Percentiles rank a stretch among this genome's conserved stretches.
Evolutionary conservation across 495 filamentous ascomycete genomes (phyloP).

Genomic region (Amorphotheca resinae): DNA sequence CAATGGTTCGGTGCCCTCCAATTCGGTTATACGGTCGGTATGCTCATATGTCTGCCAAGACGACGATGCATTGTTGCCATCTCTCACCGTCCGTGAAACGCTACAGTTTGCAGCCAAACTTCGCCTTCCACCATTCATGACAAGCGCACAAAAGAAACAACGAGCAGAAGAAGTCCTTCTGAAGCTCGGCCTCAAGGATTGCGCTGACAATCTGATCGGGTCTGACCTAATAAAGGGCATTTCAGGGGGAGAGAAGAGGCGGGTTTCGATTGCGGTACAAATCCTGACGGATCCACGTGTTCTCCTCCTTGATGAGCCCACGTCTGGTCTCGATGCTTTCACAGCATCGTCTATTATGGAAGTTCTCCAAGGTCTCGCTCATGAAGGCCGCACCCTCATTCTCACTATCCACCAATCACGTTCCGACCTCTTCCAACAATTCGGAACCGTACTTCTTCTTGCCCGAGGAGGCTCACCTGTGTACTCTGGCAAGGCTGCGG

Average conservation of each 20-base stretch:
- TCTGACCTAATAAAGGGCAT: slow-evolving; percentile 62
- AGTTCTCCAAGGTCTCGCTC: slow-evolving; percentile 51
- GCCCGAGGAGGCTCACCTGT: slow-evolving; percentile 53
- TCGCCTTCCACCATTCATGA: slow-evolving; percentile 55
- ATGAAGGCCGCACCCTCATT: slow-evolving; percentile 61
- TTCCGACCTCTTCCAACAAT: slow-evolving; percentile 56
- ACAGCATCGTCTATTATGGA: slow-evolving; percentile 64
- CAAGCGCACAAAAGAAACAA: slow-evolving; percentile 45
- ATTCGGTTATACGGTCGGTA: slow-evolving; percentile 51
- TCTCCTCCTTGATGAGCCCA: slow-evolving; percentile 61
- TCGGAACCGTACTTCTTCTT: slow-evolving; percentile 57
- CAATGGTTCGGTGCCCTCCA: slow-evolving; percentile 52
- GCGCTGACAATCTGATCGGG: slow-evolving; percentile 61
- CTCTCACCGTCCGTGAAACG: slow-evolving; percentile 63
- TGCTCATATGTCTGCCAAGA: slow-evolving; percentile 68
- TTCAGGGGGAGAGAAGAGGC: slow-evolving; percentile 62
- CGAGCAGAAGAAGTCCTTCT: slow-evolving; percentile 57
- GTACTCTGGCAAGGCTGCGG: slow-evolving; percentile 49
- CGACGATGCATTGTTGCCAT: slow-evolving; percentile 59
- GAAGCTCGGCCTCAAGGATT: slow-evolving; percentile 67
- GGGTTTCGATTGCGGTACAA: slow-evolving; percentile 65
- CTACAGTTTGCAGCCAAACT: slow-evolving; percentile 55
- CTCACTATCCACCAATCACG: slow-evolving; percentile 67
- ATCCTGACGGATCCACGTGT: slow-evolving; percentile 61
- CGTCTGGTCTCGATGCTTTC: slow-evolving; percentile 63